Conservation (phyloP, 345 rosid species). For the Draba incana region DNA sequence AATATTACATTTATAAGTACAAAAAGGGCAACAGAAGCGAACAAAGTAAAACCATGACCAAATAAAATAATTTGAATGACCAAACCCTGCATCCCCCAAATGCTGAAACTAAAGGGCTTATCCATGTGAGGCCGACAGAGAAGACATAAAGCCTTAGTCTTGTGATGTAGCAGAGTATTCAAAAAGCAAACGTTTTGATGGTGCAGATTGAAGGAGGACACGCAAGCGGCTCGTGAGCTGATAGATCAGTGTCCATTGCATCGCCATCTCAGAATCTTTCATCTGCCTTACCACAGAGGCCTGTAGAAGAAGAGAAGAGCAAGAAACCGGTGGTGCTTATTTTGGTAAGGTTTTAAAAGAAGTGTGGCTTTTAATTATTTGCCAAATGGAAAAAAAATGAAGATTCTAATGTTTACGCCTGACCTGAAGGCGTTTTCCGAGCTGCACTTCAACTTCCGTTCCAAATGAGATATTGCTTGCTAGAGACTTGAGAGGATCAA, state of each 20-base stretch:
- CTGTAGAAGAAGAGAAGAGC: slow-evolving; percentile 43
- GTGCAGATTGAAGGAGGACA: slow-evolving; percentile 87
- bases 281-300: slow-evolving; percentile 93
- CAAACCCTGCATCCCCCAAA: background rate
- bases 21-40: background rate
- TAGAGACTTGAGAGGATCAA: slow-evolving; percentile 89
- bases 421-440: slow-evolving; percentile 96
- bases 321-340: background rate
- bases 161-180: slow-evolving; percentile 95
- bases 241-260: slow-evolving; percentile 93
- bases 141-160: slow-evolving; percentile 47
- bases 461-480: slow-evolving; percentile 90
- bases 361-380: background rate
- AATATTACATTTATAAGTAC: slow-evolving; percentile 29
- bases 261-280: slow-evolving; percentile 97
- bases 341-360: background rate
- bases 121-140: slow-evolving; percentile 1
- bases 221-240: slow-evolving; percentile 90
- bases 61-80: slow-evolving; percentile 15
- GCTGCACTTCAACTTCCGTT: slow-evolving; percentile 95
- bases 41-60: slow-evolving; percentile 16
- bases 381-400: background rate
- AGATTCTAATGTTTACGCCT: background rate
- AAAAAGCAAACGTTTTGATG: slow-evolving; percentile 87
- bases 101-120: slow-evolving; percentile 11